phyloP scores from a whole-genome alignment of 1,284 basidiomycete genomes.

The Boletus smithii region DNA sequence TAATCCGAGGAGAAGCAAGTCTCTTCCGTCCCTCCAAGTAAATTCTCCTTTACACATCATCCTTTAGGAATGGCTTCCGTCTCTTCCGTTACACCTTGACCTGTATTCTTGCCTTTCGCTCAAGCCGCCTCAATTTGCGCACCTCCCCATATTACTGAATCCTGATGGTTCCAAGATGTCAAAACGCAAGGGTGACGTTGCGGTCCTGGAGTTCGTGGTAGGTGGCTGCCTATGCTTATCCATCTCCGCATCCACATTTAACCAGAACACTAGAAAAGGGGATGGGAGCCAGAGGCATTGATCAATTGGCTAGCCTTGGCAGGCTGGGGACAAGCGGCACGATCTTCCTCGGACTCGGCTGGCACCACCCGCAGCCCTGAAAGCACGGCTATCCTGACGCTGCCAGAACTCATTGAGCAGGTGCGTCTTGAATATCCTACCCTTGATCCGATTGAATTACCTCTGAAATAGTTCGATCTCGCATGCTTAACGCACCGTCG shows the following conservation, averaged over 20 bases:
- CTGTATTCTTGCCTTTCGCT: constrained; percentile 81
- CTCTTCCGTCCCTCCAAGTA: not conserved
- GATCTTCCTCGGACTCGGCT: constrained; percentile 20
- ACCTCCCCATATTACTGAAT: constrained; percentile 89
- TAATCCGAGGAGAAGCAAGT: constrained; percentile 86
- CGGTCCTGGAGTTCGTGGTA: constrained; percentile 84
- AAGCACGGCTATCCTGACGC: constrained; percentile 62
- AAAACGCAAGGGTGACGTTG: constrained; percentile 88
- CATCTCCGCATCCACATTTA: not conserved
- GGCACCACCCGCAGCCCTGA: constrained; percentile 47
- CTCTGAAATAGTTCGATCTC: constrained; percentile 59
- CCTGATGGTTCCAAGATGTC: constrained; percentile 92
- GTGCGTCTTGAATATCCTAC: constrained; percentile 35
- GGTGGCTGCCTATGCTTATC: constrained; percentile 18
- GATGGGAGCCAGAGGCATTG: constrained; percentile 89
- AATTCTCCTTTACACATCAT: not conserved
- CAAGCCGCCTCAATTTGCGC: constrained; percentile 78
- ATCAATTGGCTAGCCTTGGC: constrained; percentile 92
- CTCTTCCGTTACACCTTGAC: constrained; percentile 89
- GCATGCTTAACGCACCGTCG: constrained; percentile 70
- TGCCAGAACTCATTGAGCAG: constrained; percentile 61
- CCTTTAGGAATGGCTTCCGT: constrained; percentile 90
- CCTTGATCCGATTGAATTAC: not conserved
- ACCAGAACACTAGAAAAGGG: constrained; percentile 48
- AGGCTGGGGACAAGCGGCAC: constrained; percentile 75